Evolutionary conservation across 106 monocot genomes (phyloP), one percentile per base, ranked within the genome.

Genomic region (Amphibolis antarctica): DNA sequence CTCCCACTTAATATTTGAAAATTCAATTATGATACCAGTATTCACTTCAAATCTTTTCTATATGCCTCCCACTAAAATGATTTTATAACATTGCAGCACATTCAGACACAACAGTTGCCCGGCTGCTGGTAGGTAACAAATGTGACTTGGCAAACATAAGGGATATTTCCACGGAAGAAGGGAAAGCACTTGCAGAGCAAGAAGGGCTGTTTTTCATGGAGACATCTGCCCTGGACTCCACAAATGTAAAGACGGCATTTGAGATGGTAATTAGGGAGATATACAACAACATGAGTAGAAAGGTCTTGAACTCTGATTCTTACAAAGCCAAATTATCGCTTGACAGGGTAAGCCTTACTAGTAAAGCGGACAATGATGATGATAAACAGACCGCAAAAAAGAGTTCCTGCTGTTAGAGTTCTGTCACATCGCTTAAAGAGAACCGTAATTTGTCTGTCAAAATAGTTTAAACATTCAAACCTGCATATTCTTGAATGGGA

Each of bases 221-320:
- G 69, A 81, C 80, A 9, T 80, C 80, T 10, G 80, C 80, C 2
- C 65, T 81, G 0, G 69, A 76, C 57, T 81, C 80, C 0, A 81
- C 80, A 22, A 81, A 81, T 60, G 80, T 81, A 2, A 76, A 73
- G 72, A 69, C 57, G 0, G 80, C 76, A 10, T 81, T 81, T 53
- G 86, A 86, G 77, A 74, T 82, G 12, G 80, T 82, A 9, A 82
- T 82, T 43, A 82, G 72, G 77, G 86, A 82, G 68, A 82, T 82
- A 23, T 82, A 86, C 28, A 69, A 53, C 42, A 85, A 78, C 44
- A 66, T 85, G 10, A 81, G 85, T 69, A 68, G 78, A 65, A 85
- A 81, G 63, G 81, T 70, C 47, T 26, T 81, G 69, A 75, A 85
- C 45, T 81, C 85, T 4, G 77, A 78, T 66, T 66, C 81, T 13